phyloP scores from a whole-genome alignment of 2,329 filamentous ascomycete genomes.

The Fonsecaea monophora region DNA sequence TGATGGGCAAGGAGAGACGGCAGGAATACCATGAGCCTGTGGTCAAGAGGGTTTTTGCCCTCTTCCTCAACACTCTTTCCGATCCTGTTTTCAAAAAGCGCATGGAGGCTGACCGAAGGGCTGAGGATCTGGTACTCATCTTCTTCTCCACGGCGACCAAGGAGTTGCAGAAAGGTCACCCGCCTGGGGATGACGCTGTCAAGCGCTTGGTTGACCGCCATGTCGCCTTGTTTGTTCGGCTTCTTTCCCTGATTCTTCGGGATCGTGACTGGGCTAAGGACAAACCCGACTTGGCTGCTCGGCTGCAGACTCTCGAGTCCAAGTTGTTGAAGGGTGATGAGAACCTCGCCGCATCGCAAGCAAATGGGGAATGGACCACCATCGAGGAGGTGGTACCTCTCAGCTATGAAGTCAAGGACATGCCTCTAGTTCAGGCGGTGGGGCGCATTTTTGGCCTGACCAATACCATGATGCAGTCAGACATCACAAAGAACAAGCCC shows the following conservation, averaged over 20 bases:
- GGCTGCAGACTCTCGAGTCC: conserved; percentile 82
- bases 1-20: conserved; percentile 80
- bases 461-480: conserved; percentile 79
- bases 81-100: conserved; percentile 85
- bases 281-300: conserved; percentile 79
- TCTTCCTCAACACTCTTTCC: conserved; percentile 92
- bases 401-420: conserved; percentile 93
- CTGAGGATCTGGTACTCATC: conserved; percentile 91
- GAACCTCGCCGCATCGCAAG: conserved; percentile 72
- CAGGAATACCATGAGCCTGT: conserved; percentile 89
- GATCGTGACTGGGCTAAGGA: conserved; percentile 86
- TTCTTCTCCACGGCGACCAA: conserved; percentile 96
- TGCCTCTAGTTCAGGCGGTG: conserved; percentile 89
- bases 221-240: conserved; percentile 88
- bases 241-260: conserved; percentile 79
- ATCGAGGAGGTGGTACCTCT: conserved; percentile 83
- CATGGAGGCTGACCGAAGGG: conserved; percentile 90
- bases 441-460: conserved; percentile 83
- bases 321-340: conserved; percentile 95
- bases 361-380: conserved; percentile 62
- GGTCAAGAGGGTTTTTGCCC: conserved; percentile 92
- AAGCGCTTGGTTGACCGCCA: conserved; percentile 92
- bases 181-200: conserved; percentile 82
- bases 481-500: conserved; percentile 81
- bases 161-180: conserved; percentile 79